phyloP scores from a whole-genome alignment of 2,329 filamentous ascomycete species.

The Neofusicoccum umdonicola region DNA sequence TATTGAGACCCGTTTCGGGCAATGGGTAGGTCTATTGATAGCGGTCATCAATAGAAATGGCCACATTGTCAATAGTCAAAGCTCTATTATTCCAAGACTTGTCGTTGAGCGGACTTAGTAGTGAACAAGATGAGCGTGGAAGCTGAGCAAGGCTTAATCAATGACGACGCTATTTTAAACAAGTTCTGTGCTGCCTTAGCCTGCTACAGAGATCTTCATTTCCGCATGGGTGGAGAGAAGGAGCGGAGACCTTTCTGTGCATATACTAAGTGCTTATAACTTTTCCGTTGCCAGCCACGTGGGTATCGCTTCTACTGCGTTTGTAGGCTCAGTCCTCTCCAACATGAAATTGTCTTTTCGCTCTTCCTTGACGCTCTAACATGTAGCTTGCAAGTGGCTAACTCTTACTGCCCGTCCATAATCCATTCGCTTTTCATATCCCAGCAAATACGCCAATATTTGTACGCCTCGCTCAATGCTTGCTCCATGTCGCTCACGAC shows the following conservation, averaged over 20 bases:
- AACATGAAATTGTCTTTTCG: not conserved
- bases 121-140: too few species aligned
- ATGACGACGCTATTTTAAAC: too few species aligned
- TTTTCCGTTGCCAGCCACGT: not conserved
- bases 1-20: too few species aligned
- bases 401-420: not conserved
- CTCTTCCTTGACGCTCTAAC: not conserved
- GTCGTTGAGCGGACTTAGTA: too few species aligned
- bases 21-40: too few species aligned
- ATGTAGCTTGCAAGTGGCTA: not conserved
- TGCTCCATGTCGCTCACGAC: not conserved
- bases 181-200: too few species aligned
- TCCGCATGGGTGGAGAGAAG: too few species aligned
- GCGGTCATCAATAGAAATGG: too few species aligned
- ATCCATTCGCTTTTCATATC: not conserved
- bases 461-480: slow-evolving; percentile 7
- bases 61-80: too few species aligned
- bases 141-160: too few species aligned
- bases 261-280: not conserved
- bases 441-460: slow-evolving; percentile 1
- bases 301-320: not conserved
- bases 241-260: not conserved
- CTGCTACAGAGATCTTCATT: too few species aligned
- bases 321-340: not conserved
- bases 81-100: too few species aligned